These are phyloP conservation scores for Hypomontagnella submonticulosa DNA, from an alignment of 495 filamentous ascomycete species.

Conservation along the genomic window DNA sequence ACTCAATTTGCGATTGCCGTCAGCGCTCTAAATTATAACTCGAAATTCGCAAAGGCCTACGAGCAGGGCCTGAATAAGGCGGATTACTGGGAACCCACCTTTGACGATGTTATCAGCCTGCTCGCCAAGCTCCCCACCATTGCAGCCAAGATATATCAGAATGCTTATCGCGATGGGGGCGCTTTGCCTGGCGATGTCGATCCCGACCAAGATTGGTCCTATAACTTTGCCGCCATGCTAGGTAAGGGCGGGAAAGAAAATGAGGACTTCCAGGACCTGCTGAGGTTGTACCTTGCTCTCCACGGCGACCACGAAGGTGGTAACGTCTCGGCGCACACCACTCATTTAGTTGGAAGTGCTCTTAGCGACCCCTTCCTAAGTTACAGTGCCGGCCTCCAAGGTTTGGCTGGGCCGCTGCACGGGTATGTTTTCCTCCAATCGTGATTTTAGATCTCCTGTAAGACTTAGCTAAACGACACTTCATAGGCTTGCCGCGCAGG, in stretches of 20 bases:
- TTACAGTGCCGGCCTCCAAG: slow-evolving; percentile 95
- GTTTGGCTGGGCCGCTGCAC: slow-evolving; percentile 93
- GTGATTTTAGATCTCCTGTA: not conserved
- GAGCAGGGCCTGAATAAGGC: slow-evolving; percentile 89
- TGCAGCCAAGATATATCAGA: slow-evolving; percentile 96
- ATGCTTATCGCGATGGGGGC: slow-evolving; percentile 80
- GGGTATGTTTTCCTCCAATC: slow-evolving; percentile 61
- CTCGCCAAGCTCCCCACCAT: slow-evolving; percentile 97
- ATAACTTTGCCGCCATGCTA: slow-evolving; percentile 97
- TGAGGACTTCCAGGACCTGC: slow-evolving; percentile 93
- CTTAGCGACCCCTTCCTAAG: slow-evolving; percentile 94
- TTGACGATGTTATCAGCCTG: slow-evolving; percentile 93
- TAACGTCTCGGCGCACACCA: slow-evolving; percentile 97
- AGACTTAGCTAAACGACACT: slow-evolving; percentile 25
- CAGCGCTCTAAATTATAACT: slow-evolving; percentile 90
- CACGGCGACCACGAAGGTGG: slow-evolving; percentile 99
- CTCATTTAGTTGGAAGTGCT: slow-evolving; percentile 95
- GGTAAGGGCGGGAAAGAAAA: slow-evolving; percentile 88
- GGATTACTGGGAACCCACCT: slow-evolving; percentile 98
- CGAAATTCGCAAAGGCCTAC: slow-evolving; percentile 91
- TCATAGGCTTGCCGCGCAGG: slow-evolving; percentile 84
- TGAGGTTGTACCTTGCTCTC: slow-evolving; percentile 92
- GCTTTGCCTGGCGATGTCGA: slow-evolving; percentile 82
- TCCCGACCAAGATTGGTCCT: slow-evolving; percentile 89
- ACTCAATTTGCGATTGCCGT: slow-evolving; percentile 96